Evolutionary conservation across 176 grass and related monocot species (phyloP), one percentile per base, ranked within the genome.

Genomic region (Saccharum officinarum): DNA sequence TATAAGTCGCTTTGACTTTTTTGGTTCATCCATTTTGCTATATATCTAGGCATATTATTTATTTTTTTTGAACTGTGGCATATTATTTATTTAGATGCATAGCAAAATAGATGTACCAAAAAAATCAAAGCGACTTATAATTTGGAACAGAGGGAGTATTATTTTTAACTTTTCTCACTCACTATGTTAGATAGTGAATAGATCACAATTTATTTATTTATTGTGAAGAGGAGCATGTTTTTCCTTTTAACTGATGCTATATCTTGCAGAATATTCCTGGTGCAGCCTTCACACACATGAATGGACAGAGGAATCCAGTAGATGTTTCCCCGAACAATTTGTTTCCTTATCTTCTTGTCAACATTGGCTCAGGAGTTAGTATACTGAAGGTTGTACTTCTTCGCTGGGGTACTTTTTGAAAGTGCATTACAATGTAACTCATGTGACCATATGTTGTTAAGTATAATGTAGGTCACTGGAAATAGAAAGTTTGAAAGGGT

Each of bases 341-440:
- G 71, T 98, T 91, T 79, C 96, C 96, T 16, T 98, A 98, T 77
- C 93, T 98, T 82, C 89, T 98, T 84, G 96, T 98, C 83, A 98
- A 98, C 65, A 90, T 98, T 76, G 96, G 96, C 9, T 94, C 96
- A 49, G 96, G 96, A 80, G 91, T 98, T 90, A 82, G 96, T 71
- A 84, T 98, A 79, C 86, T 98, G 85, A 95, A 98, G 96, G 96
- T 98, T 92, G 79, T 86, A 84, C 69, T 85, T 85, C 73, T 78
- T 83, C 40, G 15, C 64, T 50, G 39, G 73, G 23, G 50, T 76
- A 52, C 41, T 52, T 50, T 74, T 76, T 86, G 34, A 15, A 79
- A 83, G 78, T 80, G 18, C n/a, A 41, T 10, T 33, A 62, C 69
- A 69, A 75, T 84, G 69, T 72, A 69, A 36, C 80, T 91, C 69